These are phyloP conservation scores for Corniculantispora saksenae DNA, from an alignment of 2,329 filamentous ascomycete species.

Conservation along the genomic window DNA sequence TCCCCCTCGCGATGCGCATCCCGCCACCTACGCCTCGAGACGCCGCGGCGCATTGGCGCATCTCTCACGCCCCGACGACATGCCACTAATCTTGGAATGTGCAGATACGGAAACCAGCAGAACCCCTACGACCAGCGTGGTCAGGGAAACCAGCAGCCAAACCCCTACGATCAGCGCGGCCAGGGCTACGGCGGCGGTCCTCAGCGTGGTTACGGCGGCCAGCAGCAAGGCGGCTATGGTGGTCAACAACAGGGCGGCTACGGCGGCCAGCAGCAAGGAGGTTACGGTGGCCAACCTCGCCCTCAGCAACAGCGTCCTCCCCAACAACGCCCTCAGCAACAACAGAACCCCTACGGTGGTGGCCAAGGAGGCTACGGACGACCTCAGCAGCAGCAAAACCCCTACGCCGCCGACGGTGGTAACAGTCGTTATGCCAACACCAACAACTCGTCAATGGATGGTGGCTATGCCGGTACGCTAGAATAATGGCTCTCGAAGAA, in stretches of 20 bases:
- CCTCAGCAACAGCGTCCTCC: slow-evolving; percentile 15
- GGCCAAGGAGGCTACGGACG: slow-evolving; percentile 20
- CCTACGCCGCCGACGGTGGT: slow-evolving; percentile 17
- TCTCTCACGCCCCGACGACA: not conserved
- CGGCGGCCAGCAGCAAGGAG: slow-evolving; percentile 14
- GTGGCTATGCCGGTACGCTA: slow-evolving; percentile 33
- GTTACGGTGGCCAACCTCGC: not conserved
- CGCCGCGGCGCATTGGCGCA: not conserved
- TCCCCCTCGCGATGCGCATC: not conserved
- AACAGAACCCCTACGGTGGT: slow-evolving; percentile 15
- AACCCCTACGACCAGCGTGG: slow-evolving; percentile 63
- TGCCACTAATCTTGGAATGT: not conserved
- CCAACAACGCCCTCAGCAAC: slow-evolving; percentile 17
- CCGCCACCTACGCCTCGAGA: slow-evolving; percentile 2
- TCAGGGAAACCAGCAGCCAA: slow-evolving; percentile 22
- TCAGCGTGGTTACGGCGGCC: slow-evolving; percentile 43
- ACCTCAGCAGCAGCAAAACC: slow-evolving; percentile 13
- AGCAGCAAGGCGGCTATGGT: not conserved
- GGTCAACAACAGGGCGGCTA: slow-evolving; percentile 35
- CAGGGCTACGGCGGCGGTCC: slow-evolving; percentile 16
- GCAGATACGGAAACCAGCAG: slow-evolving; percentile 54
- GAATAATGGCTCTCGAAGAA: not conserved
- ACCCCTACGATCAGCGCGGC: not conserved
- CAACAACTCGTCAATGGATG: slow-evolving; percentile 28
- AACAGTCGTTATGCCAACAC: slow-evolving; percentile 27